Conservation (phyloP, 768 basidiomycete species). For the Suillus bovinus region DNA sequence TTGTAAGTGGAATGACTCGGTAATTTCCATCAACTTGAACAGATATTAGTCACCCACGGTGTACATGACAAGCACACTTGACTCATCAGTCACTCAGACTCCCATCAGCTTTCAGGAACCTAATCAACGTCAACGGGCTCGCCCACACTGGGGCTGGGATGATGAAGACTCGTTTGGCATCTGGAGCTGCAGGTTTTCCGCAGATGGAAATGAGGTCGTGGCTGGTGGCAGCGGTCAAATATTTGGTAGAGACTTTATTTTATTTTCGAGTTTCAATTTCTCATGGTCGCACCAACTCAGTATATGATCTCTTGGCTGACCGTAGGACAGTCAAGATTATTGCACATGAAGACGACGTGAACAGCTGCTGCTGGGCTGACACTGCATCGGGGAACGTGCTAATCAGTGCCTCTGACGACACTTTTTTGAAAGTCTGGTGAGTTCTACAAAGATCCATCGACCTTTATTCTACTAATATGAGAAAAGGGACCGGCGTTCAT, state of each 20-base stretch:
- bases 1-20: constrained; percentile 46
- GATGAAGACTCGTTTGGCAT: constrained; percentile 65
- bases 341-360: constrained; percentile 92
- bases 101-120: constrained; percentile 62
- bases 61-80: constrained; percentile 73
- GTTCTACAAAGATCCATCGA: constrained; percentile 15
- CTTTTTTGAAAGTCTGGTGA: constrained; percentile 93
- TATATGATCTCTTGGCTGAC: constrained; percentile 88
- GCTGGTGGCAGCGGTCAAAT: constrained; percentile 87
- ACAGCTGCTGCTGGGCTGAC: constrained; percentile 96
- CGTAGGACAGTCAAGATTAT: constrained; percentile 77
- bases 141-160: constrained; percentile 36
- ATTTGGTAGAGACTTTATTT: constrained; percentile 50
- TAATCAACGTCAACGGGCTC: constrained; percentile 33
- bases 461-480: not conserved
- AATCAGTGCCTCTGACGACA: constrained; percentile 94
- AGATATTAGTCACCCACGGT: constrained; percentile 63
- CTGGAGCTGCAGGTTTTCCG: constrained; percentile 95
- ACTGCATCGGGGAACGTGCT: constrained; percentile 90
- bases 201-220: constrained; percentile 93
- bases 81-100: constrained; percentile 58
- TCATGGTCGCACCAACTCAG: constrained; percentile 38
- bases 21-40: constrained; percentile 12
- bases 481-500: constrained; percentile 52
- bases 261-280: constrained; percentile 1